These are phyloP conservation scores for Aureobasidium sp. DNA, from an alignment of 2,329 filamentous ascomycete genomes.

Conservation along the genomic window DNA sequence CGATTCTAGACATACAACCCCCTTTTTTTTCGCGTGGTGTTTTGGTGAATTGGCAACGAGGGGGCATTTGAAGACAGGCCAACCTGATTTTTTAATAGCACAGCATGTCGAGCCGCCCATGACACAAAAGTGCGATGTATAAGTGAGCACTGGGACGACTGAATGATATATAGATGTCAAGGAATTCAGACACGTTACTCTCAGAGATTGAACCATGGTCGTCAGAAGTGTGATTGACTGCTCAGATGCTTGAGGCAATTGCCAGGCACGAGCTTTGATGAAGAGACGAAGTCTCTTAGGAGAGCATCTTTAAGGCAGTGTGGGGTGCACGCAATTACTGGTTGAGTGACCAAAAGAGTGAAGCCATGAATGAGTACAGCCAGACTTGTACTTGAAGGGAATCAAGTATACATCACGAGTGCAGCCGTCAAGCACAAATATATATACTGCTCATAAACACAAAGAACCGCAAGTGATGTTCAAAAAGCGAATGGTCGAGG, in stretches of 20 bases:
- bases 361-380: not conserved
- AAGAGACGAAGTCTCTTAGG: not conserved
- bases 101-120: not conserved
- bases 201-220: not conserved
- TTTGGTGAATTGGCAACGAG: not conserved
- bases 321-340: not conserved
- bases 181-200: not conserved
- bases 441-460: not conserved
- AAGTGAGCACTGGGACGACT: not conserved
- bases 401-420: not conserved
- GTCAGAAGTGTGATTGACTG: not conserved
- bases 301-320: not conserved
- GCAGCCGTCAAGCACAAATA: not conserved
- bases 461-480: not conserved
- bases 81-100: not conserved
- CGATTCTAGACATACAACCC: constrained; percentile 4
- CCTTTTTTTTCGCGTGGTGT: not conserved
- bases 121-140: not conserved
- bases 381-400: not conserved
- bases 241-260: not conserved
- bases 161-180: constrained; percentile 1
- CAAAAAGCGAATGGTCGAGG: not conserved
- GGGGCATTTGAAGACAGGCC: not conserved
- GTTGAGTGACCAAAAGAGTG: not conserved
- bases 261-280: not conserved